Evolutionary conservation across 306 rosid species (phyloP).

Genomic region (Gastrolobium villosum): DNA sequence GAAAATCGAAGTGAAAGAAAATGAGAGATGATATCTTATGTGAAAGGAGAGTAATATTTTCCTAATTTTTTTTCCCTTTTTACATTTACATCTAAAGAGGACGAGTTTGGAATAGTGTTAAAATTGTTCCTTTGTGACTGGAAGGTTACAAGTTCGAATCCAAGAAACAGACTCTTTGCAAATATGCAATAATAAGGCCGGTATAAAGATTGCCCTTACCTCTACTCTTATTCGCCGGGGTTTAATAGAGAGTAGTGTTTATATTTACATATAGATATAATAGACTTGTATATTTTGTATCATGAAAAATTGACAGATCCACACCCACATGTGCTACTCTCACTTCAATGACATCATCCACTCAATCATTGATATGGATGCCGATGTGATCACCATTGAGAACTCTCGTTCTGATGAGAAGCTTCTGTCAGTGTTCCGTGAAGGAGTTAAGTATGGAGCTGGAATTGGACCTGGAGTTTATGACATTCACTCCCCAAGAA

Average conservation of each 20-base stretch:
- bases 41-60: no score
- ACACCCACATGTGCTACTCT: conserved; percentile 96
- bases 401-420: conserved; percentile 94
- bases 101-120: no score
- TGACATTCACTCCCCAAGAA: conserved; percentile 91
- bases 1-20: no score
- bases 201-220: no score
- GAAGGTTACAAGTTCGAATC: no score
- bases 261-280: not conserved
- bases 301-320: conserved; percentile 63
- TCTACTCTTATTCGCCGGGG: no score
- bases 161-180: no score
- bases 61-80: not conserved
- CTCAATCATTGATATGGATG: conserved; percentile 92
- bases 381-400: conserved; percentile 94
- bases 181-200: no score
- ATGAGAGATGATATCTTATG: no score
- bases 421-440: conserved; percentile 88
- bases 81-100: not conserved
- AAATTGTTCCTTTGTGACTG: no score
- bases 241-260: not conserved
- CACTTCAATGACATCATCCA: conserved; percentile 94
- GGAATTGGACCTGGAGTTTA: conserved; percentile 94
- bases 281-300: conserved; percentile 44
- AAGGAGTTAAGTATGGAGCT: conserved; percentile 92